Evolutionary conservation across 139 green algal genomes (phyloP).

Genomic region (Astrephomene gubernaculifera): DNA sequence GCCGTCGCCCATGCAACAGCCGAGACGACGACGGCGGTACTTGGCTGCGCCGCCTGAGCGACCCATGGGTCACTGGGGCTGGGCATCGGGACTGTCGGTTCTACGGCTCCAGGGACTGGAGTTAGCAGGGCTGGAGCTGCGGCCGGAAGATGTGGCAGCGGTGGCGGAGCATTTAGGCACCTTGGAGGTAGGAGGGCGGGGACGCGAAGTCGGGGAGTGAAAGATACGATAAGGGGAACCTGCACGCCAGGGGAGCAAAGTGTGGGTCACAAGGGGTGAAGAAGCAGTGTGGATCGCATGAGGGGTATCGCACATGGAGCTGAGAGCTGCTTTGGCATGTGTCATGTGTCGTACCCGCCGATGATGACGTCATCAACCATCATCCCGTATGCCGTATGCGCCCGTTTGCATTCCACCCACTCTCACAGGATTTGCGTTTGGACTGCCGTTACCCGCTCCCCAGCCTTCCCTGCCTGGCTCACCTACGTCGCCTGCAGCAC

Average conservation of each 20-base stretch:
- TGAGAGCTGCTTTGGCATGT: neutral
- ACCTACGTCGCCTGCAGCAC: neutral
- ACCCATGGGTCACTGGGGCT: neutral
- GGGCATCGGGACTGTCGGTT: neutral
- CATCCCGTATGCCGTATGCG: neutral
- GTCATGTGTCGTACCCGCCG: neutral
- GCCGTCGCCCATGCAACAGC: no score
- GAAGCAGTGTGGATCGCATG: neutral
- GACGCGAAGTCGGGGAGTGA: neutral
- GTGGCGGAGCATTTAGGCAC: neutral
- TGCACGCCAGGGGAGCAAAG: neutral
- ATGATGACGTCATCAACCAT: neutral
- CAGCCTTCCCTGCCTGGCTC: neutral
- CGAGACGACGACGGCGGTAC: neutral
- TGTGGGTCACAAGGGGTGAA: neutral
- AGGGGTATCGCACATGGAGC: neutral
- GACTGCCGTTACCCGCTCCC: slow-evolving; percentile 27
- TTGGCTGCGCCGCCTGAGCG: neutral
- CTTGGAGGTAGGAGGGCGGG: neutral
- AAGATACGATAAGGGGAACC: neutral
- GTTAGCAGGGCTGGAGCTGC: slow-evolving; percentile 12
- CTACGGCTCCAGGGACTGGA: slow-evolving; percentile 24
- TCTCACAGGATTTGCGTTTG: slow-evolving; percentile 9
- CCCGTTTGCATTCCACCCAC: neutral
- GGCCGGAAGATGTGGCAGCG: neutral